phyloP scores from a whole-genome alignment of 2,329 filamentous ascomycete species.

The Curvularia eragrostidis region DNA sequence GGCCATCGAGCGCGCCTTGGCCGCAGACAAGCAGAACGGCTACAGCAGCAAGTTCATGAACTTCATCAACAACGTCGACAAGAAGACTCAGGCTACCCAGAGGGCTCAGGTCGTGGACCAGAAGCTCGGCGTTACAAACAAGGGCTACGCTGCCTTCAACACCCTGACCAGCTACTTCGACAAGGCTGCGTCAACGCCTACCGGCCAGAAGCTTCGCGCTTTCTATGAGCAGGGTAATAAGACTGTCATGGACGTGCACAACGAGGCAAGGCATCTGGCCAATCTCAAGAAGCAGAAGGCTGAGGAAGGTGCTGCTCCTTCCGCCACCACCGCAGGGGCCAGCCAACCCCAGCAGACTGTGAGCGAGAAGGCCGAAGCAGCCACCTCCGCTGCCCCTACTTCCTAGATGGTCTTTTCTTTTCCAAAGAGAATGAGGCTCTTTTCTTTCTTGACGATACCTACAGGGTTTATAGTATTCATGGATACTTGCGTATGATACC shows the following conservation, averaged over 20 bases:
- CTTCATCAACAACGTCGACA: slow-evolving; percentile 78
- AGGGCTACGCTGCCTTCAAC: slow-evolving; percentile 70
- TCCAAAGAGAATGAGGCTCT: background rate
- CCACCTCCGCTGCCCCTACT: slow-evolving; percentile 20
- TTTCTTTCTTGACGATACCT: slow-evolving; percentile 21
- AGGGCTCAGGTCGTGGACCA: slow-evolving; percentile 83
- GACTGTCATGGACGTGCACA: slow-evolving; percentile 93
- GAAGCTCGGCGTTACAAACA: slow-evolving; percentile 80
- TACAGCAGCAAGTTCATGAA: slow-evolving; percentile 80
- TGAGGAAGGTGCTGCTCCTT: slow-evolving; percentile 52
- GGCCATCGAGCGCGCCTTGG: slow-evolving; percentile 82
- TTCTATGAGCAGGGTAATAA: slow-evolving; percentile 88
- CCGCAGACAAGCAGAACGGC: slow-evolving; percentile 88
- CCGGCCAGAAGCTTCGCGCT: slow-evolving; percentile 82
- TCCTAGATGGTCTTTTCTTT: slow-evolving; percentile 8
- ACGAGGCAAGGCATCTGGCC: slow-evolving; percentile 85
- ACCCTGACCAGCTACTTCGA: slow-evolving; percentile 91
- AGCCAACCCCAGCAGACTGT: slow-evolving; percentile 47
- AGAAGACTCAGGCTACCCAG: slow-evolving; percentile 86
- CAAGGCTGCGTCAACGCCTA: slow-evolving; percentile 85
- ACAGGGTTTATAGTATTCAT: slow-evolving; percentile 22
- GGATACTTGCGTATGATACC: slow-evolving; percentile 14
- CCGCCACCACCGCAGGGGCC: slow-evolving; percentile 52
- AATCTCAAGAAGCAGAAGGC: slow-evolving; percentile 72
- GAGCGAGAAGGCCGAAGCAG: slow-evolving; percentile 23